Conservation (phyloP, 2,329 filamentous ascomycete species). For the Emmonsiellopsis sp. region DNA sequence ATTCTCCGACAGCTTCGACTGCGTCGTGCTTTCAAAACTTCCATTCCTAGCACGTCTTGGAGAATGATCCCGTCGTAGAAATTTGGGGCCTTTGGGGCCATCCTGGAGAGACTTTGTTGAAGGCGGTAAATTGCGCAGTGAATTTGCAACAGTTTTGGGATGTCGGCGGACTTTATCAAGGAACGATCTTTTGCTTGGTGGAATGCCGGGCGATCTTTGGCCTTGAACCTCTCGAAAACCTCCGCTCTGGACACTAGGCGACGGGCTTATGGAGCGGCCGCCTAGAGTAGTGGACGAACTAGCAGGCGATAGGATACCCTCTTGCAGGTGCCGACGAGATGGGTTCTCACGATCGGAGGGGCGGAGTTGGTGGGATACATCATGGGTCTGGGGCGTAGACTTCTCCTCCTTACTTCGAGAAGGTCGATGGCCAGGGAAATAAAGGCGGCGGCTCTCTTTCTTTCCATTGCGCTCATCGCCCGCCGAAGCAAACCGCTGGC, state of each 20-base stretch:
- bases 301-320: slow-evolving; percentile 12
- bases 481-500: slow-evolving; percentile 40
- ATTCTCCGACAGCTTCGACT: slow-evolving; percentile 18
- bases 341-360: slow-evolving; percentile 23
- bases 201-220: slow-evolving; percentile 30
- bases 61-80: slow-evolving; percentile 23
- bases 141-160: slow-evolving; percentile 33
- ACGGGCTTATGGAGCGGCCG: slow-evolving; percentile 68
- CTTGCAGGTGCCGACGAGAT: slow-evolving; percentile 37
- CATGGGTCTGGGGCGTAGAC: slow-evolving; percentile 8
- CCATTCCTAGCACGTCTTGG: slow-evolving; percentile 24
- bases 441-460: slow-evolving; percentile 42
- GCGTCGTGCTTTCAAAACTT: slow-evolving; percentile 23
- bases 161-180: slow-evolving; percentile 45
- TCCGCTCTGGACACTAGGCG: slow-evolving; percentile 61
- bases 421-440: slow-evolving; percentile 37
- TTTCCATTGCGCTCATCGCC: slow-evolving; percentile 25
- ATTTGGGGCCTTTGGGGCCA: slow-evolving; percentile 16
- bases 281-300: slow-evolving; percentile 37
- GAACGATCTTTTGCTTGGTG: slow-evolving; percentile 37
- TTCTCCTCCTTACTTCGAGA: slow-evolving; percentile 51
- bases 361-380: background rate
- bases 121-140: slow-evolving; percentile 22
- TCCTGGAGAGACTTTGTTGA: slow-evolving; percentile 21
- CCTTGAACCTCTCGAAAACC: slow-evolving; percentile 37